Conservation (phyloP, 2,329 filamentous ascomycete species). For the Diaporthe ampelina region DNA sequence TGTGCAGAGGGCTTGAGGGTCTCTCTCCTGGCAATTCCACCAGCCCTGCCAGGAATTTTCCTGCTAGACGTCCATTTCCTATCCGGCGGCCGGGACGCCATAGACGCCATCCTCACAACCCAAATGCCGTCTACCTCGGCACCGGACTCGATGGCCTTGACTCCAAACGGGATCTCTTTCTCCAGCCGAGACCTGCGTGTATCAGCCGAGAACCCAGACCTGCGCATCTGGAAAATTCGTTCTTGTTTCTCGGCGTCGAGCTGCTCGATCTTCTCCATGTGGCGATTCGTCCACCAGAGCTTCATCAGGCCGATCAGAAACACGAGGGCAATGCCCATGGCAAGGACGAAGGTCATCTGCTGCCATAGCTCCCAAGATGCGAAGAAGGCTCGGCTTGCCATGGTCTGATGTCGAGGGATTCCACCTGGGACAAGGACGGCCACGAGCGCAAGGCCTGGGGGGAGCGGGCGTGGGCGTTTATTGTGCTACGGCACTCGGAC, state of each 20-base stretch:
- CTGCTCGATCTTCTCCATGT: conserved; percentile 69
- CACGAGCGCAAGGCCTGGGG: background rate
- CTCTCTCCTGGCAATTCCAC: conserved; percentile 38
- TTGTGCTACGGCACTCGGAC: conserved; percentile 9
- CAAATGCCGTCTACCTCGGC: conserved; percentile 89
- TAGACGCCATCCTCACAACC: conserved; percentile 70
- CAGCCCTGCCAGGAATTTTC: conserved; percentile 24
- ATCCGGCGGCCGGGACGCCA: conserved; percentile 43
- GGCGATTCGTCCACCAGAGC: conserved; percentile 72
- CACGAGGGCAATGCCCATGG: conserved; percentile 77
- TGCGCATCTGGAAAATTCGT: conserved; percentile 66
- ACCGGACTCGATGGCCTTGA: conserved; percentile 86
- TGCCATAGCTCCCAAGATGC: conserved; percentile 84
- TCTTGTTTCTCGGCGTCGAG: conserved; percentile 76
- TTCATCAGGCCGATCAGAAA: conserved; percentile 78
- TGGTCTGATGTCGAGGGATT: conserved; percentile 40
- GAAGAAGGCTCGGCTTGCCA: conserved; percentile 69
- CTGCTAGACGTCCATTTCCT: conserved; percentile 36
- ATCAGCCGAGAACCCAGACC: conserved; percentile 63
- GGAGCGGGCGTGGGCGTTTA: conserved; percentile 7
- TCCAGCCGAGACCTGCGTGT: conserved; percentile 45
- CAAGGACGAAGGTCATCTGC: conserved; percentile 89
- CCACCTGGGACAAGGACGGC: background rate
- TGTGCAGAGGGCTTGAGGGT: conserved; percentile 31
- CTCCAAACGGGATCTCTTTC: conserved; percentile 85